Percentiles rank a stretch among this genome's conserved stretches.
phyloP scores from a whole-genome alignment of 192 early-diverging fungal genomes.

The Glomus cerebriforme region DNA sequence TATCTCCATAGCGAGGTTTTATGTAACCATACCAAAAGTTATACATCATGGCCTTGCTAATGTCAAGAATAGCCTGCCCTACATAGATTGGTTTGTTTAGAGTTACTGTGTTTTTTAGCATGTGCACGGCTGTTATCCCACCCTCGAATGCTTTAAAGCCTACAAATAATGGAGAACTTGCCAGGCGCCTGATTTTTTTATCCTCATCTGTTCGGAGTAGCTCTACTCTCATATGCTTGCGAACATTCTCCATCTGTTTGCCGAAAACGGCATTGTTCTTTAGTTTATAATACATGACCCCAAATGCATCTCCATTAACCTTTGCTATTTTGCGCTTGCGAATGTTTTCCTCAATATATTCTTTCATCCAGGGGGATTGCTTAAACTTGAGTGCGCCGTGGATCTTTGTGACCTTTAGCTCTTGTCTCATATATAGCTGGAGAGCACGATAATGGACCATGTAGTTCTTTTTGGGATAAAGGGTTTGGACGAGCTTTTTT shows the following conservation, averaged over 20 bases:
- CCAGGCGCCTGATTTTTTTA: slow-evolving; percentile 21
- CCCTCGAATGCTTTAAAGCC: slow-evolving; percentile 20
- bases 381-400: slow-evolving; percentile 7
- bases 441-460: too few species aligned
- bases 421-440: not conserved
- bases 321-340: slow-evolving; percentile 20
- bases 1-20: too few species aligned
- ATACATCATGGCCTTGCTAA: too few species aligned
- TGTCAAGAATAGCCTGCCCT: slow-evolving; percentile 26
- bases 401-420: slow-evolving; percentile 18
- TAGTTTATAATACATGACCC: too few species aligned
- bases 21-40: too few species aligned
- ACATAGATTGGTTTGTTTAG: slow-evolving; percentile 27
- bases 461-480: too few species aligned
- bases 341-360: slow-evolving; percentile 29
- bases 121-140: slow-evolving; percentile 18
- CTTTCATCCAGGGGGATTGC: slow-evolving; percentile 25
- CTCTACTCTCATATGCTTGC: too few species aligned
- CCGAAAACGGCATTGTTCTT: too few species aligned
- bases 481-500: slow-evolving; percentile 15
- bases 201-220: slow-evolving; percentile 4
- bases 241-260: too few species aligned
- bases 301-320: slow-evolving; percentile 17
- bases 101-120: slow-evolving; percentile 21
- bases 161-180: slow-evolving; percentile 21